Conservation (phyloP, 202 grass and related monocot species). For the Tripidium arundinaceum region DNA sequence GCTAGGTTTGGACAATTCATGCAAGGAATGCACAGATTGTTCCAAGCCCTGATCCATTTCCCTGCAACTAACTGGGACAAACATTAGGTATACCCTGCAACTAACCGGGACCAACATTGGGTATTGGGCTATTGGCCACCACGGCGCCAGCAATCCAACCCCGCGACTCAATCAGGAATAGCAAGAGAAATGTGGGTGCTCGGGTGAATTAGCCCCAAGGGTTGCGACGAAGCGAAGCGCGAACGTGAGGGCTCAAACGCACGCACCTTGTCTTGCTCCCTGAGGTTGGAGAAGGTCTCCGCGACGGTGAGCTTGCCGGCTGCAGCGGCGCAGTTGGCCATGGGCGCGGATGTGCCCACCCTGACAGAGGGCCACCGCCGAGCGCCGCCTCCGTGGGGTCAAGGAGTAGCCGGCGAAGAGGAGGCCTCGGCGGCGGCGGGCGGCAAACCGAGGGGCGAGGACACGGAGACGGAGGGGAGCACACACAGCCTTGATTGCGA, state of each 20-base stretch:
- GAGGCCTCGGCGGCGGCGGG: not conserved
- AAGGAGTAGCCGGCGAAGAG: not conserved
- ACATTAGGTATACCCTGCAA: not conserved
- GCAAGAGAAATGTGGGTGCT: not conserved
- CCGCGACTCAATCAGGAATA: not conserved
- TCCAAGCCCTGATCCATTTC: not conserved
- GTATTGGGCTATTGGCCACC: not conserved
- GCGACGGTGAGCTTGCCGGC: constrained; percentile 36
- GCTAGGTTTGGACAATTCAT: not conserved
- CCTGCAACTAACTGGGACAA: not conserved
- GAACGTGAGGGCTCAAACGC: not conserved
- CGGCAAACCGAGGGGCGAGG: not conserved
- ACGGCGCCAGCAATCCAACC: not conserved
- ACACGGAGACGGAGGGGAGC: not conserved
- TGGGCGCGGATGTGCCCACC: not conserved
- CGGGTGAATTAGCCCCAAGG: not conserved
- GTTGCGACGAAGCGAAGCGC: not conserved
- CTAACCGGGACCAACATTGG: not conserved
- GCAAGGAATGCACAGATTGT: not conserved
- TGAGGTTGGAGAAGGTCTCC: constrained; percentile 60
- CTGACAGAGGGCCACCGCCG: not conserved
- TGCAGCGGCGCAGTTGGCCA: not conserved
- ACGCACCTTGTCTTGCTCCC: constrained; percentile 63
- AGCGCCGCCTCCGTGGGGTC: not conserved
- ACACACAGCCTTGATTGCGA: not conserved